Evolutionary conservation across 2,329 filamentous ascomycete species (phyloP).

Genomic region (Aspergillus vadensis): DNA sequence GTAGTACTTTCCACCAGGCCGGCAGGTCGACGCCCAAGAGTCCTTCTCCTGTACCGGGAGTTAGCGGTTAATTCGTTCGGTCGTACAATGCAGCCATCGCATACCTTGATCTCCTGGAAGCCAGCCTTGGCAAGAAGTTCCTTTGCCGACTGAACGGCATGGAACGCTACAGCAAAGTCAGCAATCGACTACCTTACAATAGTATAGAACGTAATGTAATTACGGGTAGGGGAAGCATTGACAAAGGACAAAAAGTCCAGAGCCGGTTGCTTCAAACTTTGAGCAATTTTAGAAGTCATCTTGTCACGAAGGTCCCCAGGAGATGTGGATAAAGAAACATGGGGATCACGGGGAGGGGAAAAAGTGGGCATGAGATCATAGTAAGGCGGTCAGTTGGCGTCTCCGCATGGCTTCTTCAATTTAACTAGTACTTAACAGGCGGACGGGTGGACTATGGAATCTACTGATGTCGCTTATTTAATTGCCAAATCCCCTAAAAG

Average conservation of each 20-base stretch:
- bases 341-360: constrained; percentile 15
- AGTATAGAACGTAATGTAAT: constrained; percentile 30
- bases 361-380: constrained; percentile 17
- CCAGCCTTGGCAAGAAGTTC: constrained; percentile 77
- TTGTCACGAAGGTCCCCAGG: constrained; percentile 29
- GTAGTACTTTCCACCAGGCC: constrained; percentile 92
- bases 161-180: constrained; percentile 68
- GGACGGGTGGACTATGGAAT: background rate
- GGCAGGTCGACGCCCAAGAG: constrained; percentile 76
- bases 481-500: background rate
- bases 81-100: background rate
- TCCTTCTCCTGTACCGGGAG: constrained; percentile 68
- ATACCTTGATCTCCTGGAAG: constrained; percentile 77
- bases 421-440: background rate
- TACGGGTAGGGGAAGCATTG: constrained; percentile 92
- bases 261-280: constrained; percentile 52
- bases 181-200: no score
- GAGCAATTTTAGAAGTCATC: constrained; percentile 34
- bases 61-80: constrained; percentile 3
- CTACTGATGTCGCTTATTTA: background rate
- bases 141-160: constrained; percentile 81
- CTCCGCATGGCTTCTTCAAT: no score
- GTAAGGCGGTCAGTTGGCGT: constrained; percentile 9
- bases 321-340: constrained; percentile 9
- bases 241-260: constrained; percentile 90